phyloP scores from a whole-genome alignment of 108 stramenopile genomes.

The Conticribra guillardii region DNA sequence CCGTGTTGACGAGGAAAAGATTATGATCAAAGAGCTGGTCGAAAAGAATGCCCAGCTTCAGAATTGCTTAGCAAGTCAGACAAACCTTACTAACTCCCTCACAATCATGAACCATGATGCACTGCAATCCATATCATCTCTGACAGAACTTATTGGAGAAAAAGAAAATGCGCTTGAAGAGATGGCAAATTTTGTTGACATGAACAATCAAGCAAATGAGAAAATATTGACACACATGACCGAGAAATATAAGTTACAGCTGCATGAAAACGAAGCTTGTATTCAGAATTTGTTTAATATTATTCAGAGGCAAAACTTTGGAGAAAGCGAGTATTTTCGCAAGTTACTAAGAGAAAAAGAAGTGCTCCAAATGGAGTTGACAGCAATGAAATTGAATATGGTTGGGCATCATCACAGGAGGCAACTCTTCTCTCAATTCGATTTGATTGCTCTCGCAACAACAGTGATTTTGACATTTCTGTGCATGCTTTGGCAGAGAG shows the following conservation, averaged over 20 bases:
- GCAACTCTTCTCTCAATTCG: neutral
- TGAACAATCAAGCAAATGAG: constrained; percentile 16
- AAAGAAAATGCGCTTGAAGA: constrained; percentile 28
- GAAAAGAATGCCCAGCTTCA: constrained; percentile 1
- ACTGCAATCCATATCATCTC: constrained; percentile 1
- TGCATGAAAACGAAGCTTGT: constrained; percentile 6
- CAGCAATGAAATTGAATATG: constrained; percentile 3
- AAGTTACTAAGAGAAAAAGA: constrained; percentile 2
- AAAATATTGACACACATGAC: constrained; percentile 6
- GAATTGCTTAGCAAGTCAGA: constrained; percentile 2
- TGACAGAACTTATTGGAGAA: constrained; percentile 15
- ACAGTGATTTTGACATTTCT: too few species aligned
- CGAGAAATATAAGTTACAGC: constrained; percentile 4
- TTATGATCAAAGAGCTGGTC: neutral
- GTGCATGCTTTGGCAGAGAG: too few species aligned
- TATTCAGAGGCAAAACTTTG: constrained; percentile 19
- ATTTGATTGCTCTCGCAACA: neutral
- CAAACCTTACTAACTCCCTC: neutral
- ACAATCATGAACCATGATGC: constrained; percentile 7
- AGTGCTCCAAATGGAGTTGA: neutral
- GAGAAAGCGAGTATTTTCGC: constrained; percentile 12
- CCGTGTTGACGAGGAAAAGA: neutral
- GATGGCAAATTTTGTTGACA: neutral
- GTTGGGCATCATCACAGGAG: neutral
- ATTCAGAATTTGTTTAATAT: constrained; percentile 5